Evolutionary conservation across 2,329 filamentous ascomycete species (phyloP).

Genomic region (Zarea fungicola): DNA sequence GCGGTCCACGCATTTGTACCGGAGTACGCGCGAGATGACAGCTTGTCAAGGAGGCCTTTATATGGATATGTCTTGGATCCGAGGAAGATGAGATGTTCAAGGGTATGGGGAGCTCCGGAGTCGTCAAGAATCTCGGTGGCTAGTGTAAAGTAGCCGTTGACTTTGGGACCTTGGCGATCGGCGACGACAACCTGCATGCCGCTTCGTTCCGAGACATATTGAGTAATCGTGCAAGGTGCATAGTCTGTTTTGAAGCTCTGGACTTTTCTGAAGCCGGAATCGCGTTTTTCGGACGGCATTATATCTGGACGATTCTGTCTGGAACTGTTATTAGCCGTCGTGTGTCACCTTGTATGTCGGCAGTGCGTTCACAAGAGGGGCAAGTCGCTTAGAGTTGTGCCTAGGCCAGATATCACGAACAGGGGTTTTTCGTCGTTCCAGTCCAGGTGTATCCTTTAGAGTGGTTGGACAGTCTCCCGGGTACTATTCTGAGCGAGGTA

Average conservation of each 20-base stretch:
- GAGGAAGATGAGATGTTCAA: constrained; percentile 83
- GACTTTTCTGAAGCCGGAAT: constrained; percentile 69
- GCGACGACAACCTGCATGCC: constrained; percentile 93
- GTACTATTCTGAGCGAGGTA: too few relatives aligned
- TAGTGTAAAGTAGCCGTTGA: constrained; percentile 89
- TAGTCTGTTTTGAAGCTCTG: constrained; percentile 88
- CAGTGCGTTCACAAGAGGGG: background rate
- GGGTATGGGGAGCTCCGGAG: constrained; percentile 82
- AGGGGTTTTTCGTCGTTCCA: too few relatives aligned
- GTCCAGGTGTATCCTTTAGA: too few relatives aligned
- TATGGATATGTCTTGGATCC: constrained; percentile 91
- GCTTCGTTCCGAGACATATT: constrained; percentile 92
- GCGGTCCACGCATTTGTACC: constrained; percentile 96
- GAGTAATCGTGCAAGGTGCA: constrained; percentile 79
- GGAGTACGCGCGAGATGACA: constrained; percentile 89
- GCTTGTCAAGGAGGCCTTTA: constrained; percentile 91
- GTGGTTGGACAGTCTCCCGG: too few relatives aligned
- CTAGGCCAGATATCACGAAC: too few relatives aligned
- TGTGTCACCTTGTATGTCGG: too few relatives aligned
- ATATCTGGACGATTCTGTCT: constrained; percentile 21
- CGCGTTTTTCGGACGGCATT: constrained; percentile 50
- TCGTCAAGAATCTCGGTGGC: constrained; percentile 98
- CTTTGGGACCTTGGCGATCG: constrained; percentile 88
- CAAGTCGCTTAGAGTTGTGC: too few relatives aligned
- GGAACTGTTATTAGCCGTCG: too few relatives aligned